Percentiles rank a stretch among this genome's conserved stretches.
These are phyloP conservation scores for Quillaja saponaria DNA, from an alignment of 306 rosid species.

Conservation along the genomic window DNA sequence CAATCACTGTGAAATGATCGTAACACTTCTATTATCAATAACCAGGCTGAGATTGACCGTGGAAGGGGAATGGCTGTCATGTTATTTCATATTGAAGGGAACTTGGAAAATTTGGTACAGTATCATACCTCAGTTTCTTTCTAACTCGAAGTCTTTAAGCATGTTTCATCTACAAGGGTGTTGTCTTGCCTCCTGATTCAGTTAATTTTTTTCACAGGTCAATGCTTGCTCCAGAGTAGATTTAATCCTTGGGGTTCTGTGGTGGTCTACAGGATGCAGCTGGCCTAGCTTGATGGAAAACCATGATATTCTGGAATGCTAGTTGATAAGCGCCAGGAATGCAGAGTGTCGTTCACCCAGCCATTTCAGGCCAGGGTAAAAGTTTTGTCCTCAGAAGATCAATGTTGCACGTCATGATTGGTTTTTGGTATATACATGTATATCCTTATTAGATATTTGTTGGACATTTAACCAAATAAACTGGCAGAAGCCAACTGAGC, in stretches of 20 bases:
- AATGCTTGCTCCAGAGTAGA: slow-evolving; percentile 68
- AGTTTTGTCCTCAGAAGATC: slow-evolving; percentile 69
- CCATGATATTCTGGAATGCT: slow-evolving; percentile 56
- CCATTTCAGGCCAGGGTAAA: slow-evolving; percentile 45
- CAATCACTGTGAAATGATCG: slow-evolving; percentile 20
- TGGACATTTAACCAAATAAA: slow-evolving; percentile 51
- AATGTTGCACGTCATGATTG: slow-evolving; percentile 22
- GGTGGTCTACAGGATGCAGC: slow-evolving; percentile 98
- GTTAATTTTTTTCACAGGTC: slow-evolving; percentile 49
- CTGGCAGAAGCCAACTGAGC: slow-evolving; percentile 50
- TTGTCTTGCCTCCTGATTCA: slow-evolving; percentile 28
- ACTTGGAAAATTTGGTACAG: slow-evolving; percentile 72
- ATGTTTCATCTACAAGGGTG: slow-evolving; percentile 4
- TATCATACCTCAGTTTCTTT: slow-evolving; percentile 23
- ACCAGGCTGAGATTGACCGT: slow-evolving; percentile 94
- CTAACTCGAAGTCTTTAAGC: slow-evolving; percentile 7
- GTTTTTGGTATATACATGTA: slow-evolving; percentile 40
- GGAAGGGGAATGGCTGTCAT: slow-evolving; percentile 92
- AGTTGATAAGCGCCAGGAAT: slow-evolving; percentile 29
- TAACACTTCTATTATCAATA: slow-evolving; percentile 26
- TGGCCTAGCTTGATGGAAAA: slow-evolving; percentile 69
- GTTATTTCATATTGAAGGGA: slow-evolving; percentile 84
- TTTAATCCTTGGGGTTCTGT: slow-evolving; percentile 73
- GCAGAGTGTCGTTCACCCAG: slow-evolving; percentile 22
- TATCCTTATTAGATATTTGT: slow-evolving; percentile 51